phyloP scores from a whole-genome alignment of 2,329 filamentous ascomycete genomes.

The Ophiostoma sp. region DNA sequence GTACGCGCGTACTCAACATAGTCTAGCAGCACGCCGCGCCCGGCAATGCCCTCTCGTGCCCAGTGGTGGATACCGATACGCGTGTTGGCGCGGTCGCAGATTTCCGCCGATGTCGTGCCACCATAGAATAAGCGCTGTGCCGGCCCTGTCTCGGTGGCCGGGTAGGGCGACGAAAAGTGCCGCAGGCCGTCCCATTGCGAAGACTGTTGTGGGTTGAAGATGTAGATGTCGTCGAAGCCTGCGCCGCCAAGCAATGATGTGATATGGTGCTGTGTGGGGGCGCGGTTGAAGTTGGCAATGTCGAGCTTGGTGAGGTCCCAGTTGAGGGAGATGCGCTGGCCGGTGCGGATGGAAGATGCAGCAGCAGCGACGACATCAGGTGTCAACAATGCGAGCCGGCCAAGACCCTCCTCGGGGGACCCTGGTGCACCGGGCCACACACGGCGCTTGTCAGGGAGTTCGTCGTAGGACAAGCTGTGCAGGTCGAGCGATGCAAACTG shows the following conservation, averaged over 20 bases:
- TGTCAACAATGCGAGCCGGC: conserved; percentile 47
- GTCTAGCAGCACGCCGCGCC: conserved; percentile 48
- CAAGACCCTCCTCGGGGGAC: conserved; percentile 47
- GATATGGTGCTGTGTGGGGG: conserved; percentile 33
- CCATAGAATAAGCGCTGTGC: conserved; percentile 44
- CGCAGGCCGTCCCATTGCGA: conserved; percentile 47
- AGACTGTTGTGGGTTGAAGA: conserved; percentile 43
- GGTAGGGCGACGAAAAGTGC: conserved; percentile 35
- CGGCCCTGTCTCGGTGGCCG: conserved; percentile 36
- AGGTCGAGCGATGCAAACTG: conserved; percentile 8
- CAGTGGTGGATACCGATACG: conserved; percentile 39
- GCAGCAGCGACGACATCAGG: conserved; percentile 48
- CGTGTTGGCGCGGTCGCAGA: conserved; percentile 39
- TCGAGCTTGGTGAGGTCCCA: conserved; percentile 38
- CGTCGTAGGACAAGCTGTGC: conserved; percentile 33
- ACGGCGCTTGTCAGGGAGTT: conserved; percentile 43
- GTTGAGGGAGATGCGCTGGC: conserved; percentile 44
- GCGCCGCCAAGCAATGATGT: conserved; percentile 36
- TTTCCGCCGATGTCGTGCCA: conserved; percentile 42
- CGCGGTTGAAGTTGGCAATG: conserved; percentile 30
- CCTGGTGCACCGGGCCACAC: conserved; percentile 43
- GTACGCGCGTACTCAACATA: conserved; percentile 39
- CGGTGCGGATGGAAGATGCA: conserved; percentile 45
- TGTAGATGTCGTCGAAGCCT: conserved; percentile 36
- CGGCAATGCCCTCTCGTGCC: conserved; percentile 42